These are phyloP conservation scores for Pseudocercospora vitis DNA, from an alignment of 2,329 filamentous ascomycete species.

Conservation along the genomic window DNA sequence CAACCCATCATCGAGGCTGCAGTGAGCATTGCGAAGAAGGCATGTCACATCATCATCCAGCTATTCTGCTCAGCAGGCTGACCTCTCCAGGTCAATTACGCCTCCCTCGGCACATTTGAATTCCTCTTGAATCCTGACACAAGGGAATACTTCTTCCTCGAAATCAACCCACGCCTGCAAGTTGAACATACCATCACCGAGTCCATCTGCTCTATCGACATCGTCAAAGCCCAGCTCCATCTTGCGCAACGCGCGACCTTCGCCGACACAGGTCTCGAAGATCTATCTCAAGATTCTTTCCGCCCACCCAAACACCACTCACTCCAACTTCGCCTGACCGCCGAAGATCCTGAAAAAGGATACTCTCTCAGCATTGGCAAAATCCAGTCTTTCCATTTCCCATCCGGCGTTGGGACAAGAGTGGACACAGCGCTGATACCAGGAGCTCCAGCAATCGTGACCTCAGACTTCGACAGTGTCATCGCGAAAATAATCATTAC, in stretches of 20 bases:
- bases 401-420: slow-evolving; percentile 58
- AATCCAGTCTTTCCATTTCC: slow-evolving; percentile 55
- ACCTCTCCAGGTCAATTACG: slow-evolving; percentile 50
- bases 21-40: slow-evolving; percentile 52
- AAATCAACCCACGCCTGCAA: slow-evolving; percentile 61
- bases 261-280: slow-evolving; percentile 30
- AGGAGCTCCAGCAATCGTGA: slow-evolving; percentile 47
- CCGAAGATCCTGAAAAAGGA: slow-evolving; percentile 54
- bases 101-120: slow-evolving; percentile 64
- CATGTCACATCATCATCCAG: slow-evolving; percentile 29
- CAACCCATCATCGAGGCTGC: slow-evolving; percentile 55
- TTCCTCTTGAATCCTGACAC: slow-evolving; percentile 57
- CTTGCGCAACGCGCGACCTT: slow-evolving; percentile 54
- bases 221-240: slow-evolving; percentile 57
- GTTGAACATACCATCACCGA: slow-evolving; percentile 65
- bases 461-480: slow-evolving; percentile 59
- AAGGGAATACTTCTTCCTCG: slow-evolving; percentile 58
- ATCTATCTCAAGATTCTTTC: slow-evolving; percentile 36
- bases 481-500: slow-evolving; percentile 62
- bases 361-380: slow-evolving; percentile 63
- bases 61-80: neutral
- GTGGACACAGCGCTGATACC: slow-evolving; percentile 57
- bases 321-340: slow-evolving; percentile 59
- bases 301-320: slow-evolving; percentile 46
- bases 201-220: slow-evolving; percentile 53